These are phyloP conservation scores for Starmerella potacharoeniae DNA, from an alignment of 805 yeast genomes.

Conservation along the genomic window DNA sequence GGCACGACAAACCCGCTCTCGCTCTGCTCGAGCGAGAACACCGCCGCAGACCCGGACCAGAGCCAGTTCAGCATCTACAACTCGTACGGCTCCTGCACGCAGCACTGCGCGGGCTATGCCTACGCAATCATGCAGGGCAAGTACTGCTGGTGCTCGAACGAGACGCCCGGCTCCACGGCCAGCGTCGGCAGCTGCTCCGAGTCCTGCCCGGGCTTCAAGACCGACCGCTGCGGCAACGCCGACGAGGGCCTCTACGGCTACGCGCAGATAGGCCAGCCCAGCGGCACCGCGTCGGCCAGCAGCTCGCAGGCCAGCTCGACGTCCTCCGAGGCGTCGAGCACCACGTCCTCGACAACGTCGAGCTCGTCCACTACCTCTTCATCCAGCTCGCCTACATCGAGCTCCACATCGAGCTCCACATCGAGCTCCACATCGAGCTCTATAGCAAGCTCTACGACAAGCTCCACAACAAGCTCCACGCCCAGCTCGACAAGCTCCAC, in stretches of 20 bases:
- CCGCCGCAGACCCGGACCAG: conserved; percentile 26
- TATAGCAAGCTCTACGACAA: not conserved
- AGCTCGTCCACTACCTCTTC: not conserved
- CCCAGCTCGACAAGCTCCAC: not conserved
- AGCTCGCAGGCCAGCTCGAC: conserved; percentile 16
- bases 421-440: not conserved
- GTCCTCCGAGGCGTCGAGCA: not conserved
- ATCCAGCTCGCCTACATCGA: conserved; percentile 15
- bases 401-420: conserved; percentile 11
- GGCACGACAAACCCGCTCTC: conserved; percentile 19
- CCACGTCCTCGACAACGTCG: not conserved
- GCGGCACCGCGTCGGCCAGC: conserved; percentile 25
- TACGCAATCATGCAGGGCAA: conserved; percentile 44
- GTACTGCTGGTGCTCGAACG: conserved; percentile 53
- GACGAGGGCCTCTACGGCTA: conserved; percentile 43
- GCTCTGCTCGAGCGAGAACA: conserved; percentile 34
- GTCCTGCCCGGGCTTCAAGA: conserved; percentile 37
- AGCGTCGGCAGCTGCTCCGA: conserved; percentile 28
- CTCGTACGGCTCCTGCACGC: conserved; percentile 43
- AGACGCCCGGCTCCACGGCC: conserved; percentile 36
- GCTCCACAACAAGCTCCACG: not conserved
- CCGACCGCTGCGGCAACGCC: conserved; percentile 36
- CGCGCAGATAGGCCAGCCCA: conserved; percentile 32
- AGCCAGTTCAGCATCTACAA: conserved; percentile 25
- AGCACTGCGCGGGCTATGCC: conserved; percentile 38